phyloP scores from a whole-genome alignment of 179 eudicot genomes.

The Carnegiea gigantea region DNA sequence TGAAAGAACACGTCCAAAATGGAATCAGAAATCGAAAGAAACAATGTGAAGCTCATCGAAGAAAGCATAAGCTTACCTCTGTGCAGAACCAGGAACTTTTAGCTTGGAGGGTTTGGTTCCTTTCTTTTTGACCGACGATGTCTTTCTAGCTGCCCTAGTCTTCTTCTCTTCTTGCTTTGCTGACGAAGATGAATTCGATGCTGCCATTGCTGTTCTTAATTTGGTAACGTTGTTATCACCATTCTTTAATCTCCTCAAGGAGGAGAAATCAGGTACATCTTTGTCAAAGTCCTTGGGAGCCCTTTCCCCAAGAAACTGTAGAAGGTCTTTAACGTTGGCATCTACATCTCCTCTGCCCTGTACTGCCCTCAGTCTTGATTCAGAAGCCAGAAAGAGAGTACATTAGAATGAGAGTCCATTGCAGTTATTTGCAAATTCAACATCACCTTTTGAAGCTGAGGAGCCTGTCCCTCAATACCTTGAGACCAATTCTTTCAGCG shows the following conservation, averaged over 20 bases:
- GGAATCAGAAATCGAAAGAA: background rate
- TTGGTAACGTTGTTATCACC: background rate
- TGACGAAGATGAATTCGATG: background rate
- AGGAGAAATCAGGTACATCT: background rate
- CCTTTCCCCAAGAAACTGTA: background rate
- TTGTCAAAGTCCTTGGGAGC: background rate
- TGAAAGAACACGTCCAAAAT: constrained; percentile 7
- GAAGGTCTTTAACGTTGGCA: constrained; percentile 18
- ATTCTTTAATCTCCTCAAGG: background rate
- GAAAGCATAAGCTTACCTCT: constrained; percentile 19
- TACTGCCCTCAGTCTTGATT: constrained; percentile 9
- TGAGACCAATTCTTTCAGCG: background rate
- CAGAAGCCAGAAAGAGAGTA: constrained; percentile 12
- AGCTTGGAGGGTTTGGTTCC: background rate
- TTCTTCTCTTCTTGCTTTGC: background rate
- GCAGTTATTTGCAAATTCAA: background rate
- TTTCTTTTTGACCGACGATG: background rate
- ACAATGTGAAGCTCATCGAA: background rate
- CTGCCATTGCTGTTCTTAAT: background rate
- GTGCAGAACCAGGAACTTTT: constrained; percentile 30
- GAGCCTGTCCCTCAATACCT: background rate
- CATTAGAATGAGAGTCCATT: background rate
- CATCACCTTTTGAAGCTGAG: background rate
- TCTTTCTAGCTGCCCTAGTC: constrained; percentile 1
- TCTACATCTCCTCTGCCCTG: constrained; percentile 23